Conservation (phyloP, 164 flowering plant species). For the Sextonia rubra region DNA sequence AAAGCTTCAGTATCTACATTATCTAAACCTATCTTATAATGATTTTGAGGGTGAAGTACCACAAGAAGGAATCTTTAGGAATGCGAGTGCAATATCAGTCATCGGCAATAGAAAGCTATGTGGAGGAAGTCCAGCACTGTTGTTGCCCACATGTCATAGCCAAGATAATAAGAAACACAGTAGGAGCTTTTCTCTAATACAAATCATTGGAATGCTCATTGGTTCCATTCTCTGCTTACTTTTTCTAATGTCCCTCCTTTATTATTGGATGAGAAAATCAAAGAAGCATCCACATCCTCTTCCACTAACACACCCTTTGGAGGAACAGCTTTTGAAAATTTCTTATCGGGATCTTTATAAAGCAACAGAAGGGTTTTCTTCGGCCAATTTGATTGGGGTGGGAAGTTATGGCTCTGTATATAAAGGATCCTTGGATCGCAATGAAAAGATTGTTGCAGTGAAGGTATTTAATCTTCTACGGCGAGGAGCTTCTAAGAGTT, state of each 20-base stretch:
- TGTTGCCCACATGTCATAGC: background rate
- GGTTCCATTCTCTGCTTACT: background rate
- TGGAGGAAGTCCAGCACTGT: background rate
- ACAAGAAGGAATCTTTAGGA: background rate
- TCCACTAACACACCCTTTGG: background rate
- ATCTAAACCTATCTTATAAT: background rate
- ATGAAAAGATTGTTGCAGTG: background rate
- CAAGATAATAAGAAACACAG: background rate
- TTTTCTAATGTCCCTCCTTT: background rate
- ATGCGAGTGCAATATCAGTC: background rate
- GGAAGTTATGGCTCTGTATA: background rate
- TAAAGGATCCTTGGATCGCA: background rate
- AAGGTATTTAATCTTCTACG: background rate
- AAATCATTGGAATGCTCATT: background rate
- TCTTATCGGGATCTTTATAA: background rate
- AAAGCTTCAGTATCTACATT: background rate
- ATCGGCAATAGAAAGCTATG: background rate
- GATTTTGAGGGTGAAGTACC: background rate
- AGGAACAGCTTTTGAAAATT: background rate
- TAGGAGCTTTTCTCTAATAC: too few species aligned
- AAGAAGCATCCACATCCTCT: background rate
- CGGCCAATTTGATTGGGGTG: background rate
- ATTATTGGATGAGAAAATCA: background rate
- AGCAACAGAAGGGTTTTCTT: background rate
- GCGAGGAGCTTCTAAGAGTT: background rate